Base-by-base conservation (phyloP, 352 stramenopile genomes). In the Phytophthora cajani region DNA sequence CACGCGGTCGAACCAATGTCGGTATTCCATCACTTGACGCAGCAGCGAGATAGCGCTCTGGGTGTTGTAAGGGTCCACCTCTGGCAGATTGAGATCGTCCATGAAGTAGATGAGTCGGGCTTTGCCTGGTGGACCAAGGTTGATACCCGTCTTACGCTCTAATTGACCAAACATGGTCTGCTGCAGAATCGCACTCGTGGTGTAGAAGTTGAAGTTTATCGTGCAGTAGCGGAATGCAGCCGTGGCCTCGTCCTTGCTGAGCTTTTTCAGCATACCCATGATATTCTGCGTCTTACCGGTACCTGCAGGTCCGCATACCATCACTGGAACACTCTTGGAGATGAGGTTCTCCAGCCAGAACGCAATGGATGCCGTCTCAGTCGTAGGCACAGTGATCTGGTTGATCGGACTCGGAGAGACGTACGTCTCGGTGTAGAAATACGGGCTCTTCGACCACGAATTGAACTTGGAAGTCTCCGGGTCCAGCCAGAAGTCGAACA, bases 201-300 rank as follows among this genome's bases (percentile, higher is more conserved):
- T 99, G 84, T 99, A 99, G 65, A 99, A 99, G 80, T 99, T 99
- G 61, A 99, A 98, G 78, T 99, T 99, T 74, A 99, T 98, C 3
- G 88, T 98, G 30, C 82, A 89, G 67, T 89, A 97, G 17, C 88
- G 80, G 58, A 97, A 89, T n/a, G 91, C 92, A 19, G 82, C 80
- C 7, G 81, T 91, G 6, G 80, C 82, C 54, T 96, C 89, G 46
- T 96, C 89, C 30, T 91, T 91, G 71, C 96, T 94, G 17, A 98
- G 87, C 62, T 97, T 95, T 71, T 97, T 96, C 27, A 99, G 77
- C 93, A 99, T 96, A 21, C 93, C 95, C 58, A 97, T 97, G 46
- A 99, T 95, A 59, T 95, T 96, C 64, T 97, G 89, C 5, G 97
- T 99, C 79, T 99, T 99, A 59, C 97, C 97, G 5, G 93, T 98